Evolutionary conservation across 495 filamentous ascomycete genomes (phyloP).

Genomic region (Monascus purpureus): DNA sequence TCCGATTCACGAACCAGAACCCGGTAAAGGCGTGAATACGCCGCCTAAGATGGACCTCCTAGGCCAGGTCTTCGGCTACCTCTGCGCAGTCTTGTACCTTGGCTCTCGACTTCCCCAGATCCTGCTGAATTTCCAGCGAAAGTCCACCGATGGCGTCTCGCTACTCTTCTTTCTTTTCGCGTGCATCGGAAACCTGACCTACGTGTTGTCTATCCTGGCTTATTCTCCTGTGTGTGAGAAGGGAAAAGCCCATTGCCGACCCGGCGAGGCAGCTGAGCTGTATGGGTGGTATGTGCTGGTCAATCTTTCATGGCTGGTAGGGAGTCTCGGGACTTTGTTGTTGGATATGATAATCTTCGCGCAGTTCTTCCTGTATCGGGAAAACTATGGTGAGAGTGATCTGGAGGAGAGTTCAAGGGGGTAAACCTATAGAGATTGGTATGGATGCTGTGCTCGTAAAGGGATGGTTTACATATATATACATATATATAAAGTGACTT

Average conservation of each 20-base stretch:
- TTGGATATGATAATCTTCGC: slow-evolving; percentile 76
- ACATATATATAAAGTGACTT: too few relatives aligned
- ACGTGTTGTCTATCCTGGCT: slow-evolving; percentile 80
- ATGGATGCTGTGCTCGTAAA: too few relatives aligned
- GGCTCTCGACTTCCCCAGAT: slow-evolving; percentile 80
- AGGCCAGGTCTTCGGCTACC: slow-evolving; percentile 77
- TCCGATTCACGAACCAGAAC: slow-evolving; percentile 5
- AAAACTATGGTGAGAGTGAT: too few relatives aligned
- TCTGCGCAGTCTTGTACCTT: slow-evolving; percentile 79
- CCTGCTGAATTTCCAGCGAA: slow-evolving; percentile 76
- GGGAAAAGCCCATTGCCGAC: slow-evolving; percentile 23
- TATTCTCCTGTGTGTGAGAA: slow-evolving; percentile 52
- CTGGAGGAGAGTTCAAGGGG: too few relatives aligned
- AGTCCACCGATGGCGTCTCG: slow-evolving; percentile 80
- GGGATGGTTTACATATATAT: too few relatives aligned
- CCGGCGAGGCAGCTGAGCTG: slow-evolving; percentile 39
- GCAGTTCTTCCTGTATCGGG: slow-evolving; percentile 78
- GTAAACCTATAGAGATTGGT: too few relatives aligned
- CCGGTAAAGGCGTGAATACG: slow-evolving; percentile 10
- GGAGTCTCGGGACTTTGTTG: slow-evolving; percentile 74
- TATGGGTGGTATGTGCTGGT: slow-evolving; percentile 75
- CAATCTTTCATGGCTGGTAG: slow-evolving; percentile 79
- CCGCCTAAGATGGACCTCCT: slow-evolving; percentile 50
- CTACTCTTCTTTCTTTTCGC: slow-evolving; percentile 95
- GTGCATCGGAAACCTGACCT: slow-evolving; percentile 85